Conservation (phyloP, 805 yeast species). For the Nakazawaea ishiwadae region DNA sequence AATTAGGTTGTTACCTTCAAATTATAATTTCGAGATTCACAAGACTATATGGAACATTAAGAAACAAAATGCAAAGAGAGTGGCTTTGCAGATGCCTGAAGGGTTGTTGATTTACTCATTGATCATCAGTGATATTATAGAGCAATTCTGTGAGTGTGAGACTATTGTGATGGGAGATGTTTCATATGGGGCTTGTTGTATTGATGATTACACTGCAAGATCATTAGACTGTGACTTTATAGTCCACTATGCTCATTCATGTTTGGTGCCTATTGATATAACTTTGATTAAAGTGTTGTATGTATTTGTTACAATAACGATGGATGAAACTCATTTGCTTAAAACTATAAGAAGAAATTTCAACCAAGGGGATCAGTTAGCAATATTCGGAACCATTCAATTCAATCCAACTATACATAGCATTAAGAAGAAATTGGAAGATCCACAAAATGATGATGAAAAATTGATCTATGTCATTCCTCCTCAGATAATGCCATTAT, state of each 20-base stretch:
- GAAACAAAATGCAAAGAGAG: conserved; percentile 70
- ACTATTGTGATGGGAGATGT: conserved; percentile 98
- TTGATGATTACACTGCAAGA: conserved; percentile 92
- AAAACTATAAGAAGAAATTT: conserved; percentile 76
- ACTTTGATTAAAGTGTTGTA: conserved; percentile 90
- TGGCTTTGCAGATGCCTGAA: conserved; percentile 97
- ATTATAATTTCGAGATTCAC: conserved; percentile 93
- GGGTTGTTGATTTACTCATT: conserved; percentile 87
- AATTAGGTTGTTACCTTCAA: conserved; percentile 74
- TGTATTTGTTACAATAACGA: conserved; percentile 88
- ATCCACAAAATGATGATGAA: conserved; percentile 21
- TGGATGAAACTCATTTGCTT: conserved; percentile 77
- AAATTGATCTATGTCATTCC: conserved; percentile 62
- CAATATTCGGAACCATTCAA: conserved; percentile 93
- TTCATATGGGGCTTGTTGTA: conserved; percentile 97
- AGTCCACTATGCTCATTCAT: conserved; percentile 96
- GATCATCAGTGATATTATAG: conserved; percentile 85
- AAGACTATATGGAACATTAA: conserved; percentile 92
- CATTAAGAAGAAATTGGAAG: conserved; percentile 54
- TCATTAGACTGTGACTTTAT: conserved; percentile 91
- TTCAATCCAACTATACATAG: conserved; percentile 93
- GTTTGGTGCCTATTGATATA: conserved; percentile 91
- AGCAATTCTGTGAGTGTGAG: conserved; percentile 84
- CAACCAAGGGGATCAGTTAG: conserved; percentile 56
- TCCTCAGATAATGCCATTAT: conserved; percentile 89